Base-by-base conservation (phyloP, 306 rosid genomes). In the Ochetophila trinervis region DNA sequence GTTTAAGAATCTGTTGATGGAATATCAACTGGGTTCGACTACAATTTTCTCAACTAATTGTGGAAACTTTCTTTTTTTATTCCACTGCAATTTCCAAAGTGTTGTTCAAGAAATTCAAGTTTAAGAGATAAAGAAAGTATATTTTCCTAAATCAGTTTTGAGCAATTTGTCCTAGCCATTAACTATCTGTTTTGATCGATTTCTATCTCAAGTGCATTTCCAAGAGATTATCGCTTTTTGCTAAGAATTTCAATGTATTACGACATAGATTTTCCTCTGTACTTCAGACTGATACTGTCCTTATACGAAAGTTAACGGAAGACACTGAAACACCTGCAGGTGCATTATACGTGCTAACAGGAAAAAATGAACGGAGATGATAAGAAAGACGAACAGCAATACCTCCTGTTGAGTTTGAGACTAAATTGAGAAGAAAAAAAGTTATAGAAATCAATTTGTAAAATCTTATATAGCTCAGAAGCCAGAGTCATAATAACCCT, bases 161-260 rank as follows among this genome's bases (percentile, higher is more conserved):
- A 49, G 55, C 40, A 70, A 52, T 79, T 75, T 58, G 15, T 60
- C 3, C 30, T 57, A 48, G 40, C 40, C 68, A 59, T 54, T 76
- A 44, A 65, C 68, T 42, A n/a, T n/a, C 21, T 53, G 66, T 57
- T 62, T 53, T 15, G 59, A 62, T 70, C 12, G 24, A 24, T 60
- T 52, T 65, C 12, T 32, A 23, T 45, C 24, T 9, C 88, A 88
- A 90, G 76, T 53, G 48, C 78, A 71, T 74, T 77, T 77, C 27
- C 32, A 15, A 68, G 66, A 71, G 62, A 79, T 68, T 72, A 20
- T 44, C 54, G 16, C 53, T 63, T 60, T 71, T 49, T 17, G n/a
- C 8, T n/a, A 74, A 23, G 69, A 78, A 74, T 78, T 62, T 22
- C 42, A 60, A 58, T 73, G 34, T 40, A 69, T 15, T 27, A 57